phyloP scores from a whole-genome alignment of 805 yeast genomes.

The Komagataella phaffii region DNA sequence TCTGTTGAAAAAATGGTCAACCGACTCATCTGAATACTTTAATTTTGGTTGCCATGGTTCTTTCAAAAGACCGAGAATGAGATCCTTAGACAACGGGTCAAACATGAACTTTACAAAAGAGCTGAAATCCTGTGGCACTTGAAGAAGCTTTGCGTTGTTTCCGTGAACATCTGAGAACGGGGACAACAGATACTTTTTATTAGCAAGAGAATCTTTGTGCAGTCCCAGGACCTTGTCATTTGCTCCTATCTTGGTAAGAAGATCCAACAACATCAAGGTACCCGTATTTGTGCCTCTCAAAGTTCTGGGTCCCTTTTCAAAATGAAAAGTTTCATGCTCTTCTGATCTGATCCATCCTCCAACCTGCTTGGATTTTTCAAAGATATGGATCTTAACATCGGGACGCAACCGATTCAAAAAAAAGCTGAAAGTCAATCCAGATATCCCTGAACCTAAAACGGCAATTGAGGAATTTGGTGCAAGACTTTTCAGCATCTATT shows the following conservation, averaged over 20 bases:
- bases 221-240: slow-evolving; percentile 45
- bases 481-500: neutral
- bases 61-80: slow-evolving; percentile 27
- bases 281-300: slow-evolving; percentile 77
- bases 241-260: slow-evolving; percentile 32
- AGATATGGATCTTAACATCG: slow-evolving; percentile 49
- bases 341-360: slow-evolving; percentile 78
- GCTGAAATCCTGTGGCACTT: slow-evolving; percentile 34
- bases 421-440: slow-evolving; percentile 68
- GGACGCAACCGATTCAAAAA: slow-evolving; percentile 65
- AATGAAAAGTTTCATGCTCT: slow-evolving; percentile 12
- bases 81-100: slow-evolving; percentile 30
- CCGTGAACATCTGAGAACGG: slow-evolving; percentile 9
- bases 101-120: slow-evolving; percentile 20
- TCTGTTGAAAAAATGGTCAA: slow-evolving; percentile 51
- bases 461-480: slow-evolving; percentile 28
- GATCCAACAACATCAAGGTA: slow-evolving; percentile 51
- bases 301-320: slow-evolving; percentile 90
- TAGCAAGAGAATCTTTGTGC: slow-evolving; percentile 44
- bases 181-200: slow-evolving; percentile 53
- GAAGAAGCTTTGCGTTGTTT: slow-evolving; percentile 27
- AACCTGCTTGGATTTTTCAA: slow-evolving; percentile 37
- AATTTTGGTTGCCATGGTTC: slow-evolving; percentile 34
- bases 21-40: slow-evolving; percentile 47
- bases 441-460: slow-evolving; percentile 79